Evolutionary conservation across 1,284 basidiomycete species (phyloP), one percentile per base, ranked within the genome.

Genomic region (Exobasidium rhododendri): DNA sequence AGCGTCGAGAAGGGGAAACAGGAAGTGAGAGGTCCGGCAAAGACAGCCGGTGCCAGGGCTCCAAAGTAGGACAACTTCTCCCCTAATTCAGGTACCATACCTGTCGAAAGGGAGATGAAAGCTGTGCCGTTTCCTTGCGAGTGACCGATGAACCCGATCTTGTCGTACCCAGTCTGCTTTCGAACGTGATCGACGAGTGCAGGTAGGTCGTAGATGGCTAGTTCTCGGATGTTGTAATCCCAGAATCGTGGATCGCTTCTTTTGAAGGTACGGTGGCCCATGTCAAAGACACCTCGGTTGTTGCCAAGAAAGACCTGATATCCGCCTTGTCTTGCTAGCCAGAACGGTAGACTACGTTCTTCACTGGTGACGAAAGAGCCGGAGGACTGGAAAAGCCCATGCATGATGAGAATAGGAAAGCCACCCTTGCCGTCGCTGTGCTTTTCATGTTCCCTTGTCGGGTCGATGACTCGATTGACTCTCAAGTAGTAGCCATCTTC

Each of bases 251-350:
- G 85, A 69, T 86, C 85, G 58, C 78, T 79, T 24, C 84, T 74
- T 22, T 76, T 80, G 62, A 83, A 82, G 46, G 73, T 81, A 20
- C 82, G 73, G 70, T 87, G 86, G 6, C 86, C 85, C 85, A 86
- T 86, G 64, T 84, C 83, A 68, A 86, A 86, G 1, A 86, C 83
- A 26, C 84, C 85, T 26, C 86, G 80, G 13, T 83, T 85, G 74
- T 87, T 87, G 32, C 85, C 85, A 7, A 86, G 79, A 68, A 85
- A 86, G n/a, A 86, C 85, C 67, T 86, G 84, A 71, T 86, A 86
- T 22, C 81, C 81, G 2, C 82, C 77, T 50, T 85, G 81, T 59
- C 83, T 82, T 4, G 85, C 84, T 4, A 87, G 80, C 85, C 85
- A 87, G 74, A 87, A 86, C 0, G 86, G 85, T 13, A 87, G 76